These are phyloP conservation scores for Cercospora sesami DNA, from an alignment of 2,329 filamentous ascomycete species.

Conservation along the genomic window DNA sequence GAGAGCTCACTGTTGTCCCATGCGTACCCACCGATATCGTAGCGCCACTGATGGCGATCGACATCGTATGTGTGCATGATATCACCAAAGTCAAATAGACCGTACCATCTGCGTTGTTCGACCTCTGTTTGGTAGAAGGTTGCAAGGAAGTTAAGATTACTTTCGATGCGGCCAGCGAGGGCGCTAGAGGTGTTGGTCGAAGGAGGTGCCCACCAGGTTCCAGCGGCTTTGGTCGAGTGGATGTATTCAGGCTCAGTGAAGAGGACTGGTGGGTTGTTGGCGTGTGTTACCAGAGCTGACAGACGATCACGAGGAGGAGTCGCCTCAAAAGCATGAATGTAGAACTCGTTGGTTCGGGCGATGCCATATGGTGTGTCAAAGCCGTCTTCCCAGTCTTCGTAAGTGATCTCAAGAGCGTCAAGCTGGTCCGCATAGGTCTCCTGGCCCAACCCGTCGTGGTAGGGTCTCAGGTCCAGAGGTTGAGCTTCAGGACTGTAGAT, in stretches of 20 bases:
- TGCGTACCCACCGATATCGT: slow-evolving; percentile 63
- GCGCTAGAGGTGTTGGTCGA: slow-evolving; percentile 31
- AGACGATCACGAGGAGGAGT: slow-evolving; percentile 55
- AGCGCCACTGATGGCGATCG: slow-evolving; percentile 62
- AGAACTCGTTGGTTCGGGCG: slow-evolving; percentile 58
- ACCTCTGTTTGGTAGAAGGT: slow-evolving; percentile 59
- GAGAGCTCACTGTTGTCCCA: slow-evolving; percentile 67
- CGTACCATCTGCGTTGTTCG: slow-evolving; percentile 61
- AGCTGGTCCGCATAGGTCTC: slow-evolving; percentile 59
- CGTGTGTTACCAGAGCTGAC: slow-evolving; percentile 46
- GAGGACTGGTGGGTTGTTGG: slow-evolving; percentile 56
- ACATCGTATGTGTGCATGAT: slow-evolving; percentile 63
- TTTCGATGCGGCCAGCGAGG: slow-evolving; percentile 49
- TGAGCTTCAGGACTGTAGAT: slow-evolving; percentile 59
- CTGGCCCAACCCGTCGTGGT: slow-evolving; percentile 59
- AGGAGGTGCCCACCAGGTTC: slow-evolving; percentile 56
- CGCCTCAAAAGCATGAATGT: slow-evolving; percentile 52
- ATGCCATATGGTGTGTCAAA: slow-evolving; percentile 61
- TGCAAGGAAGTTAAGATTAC: slow-evolving; percentile 57
- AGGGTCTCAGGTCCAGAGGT: slow-evolving; percentile 59
- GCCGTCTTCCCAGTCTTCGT: slow-evolving; percentile 61
- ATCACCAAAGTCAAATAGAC: slow-evolving; percentile 63
- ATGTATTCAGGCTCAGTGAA: slow-evolving; percentile 53
- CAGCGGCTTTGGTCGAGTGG: slow-evolving; percentile 54
- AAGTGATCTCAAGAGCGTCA: slow-evolving; percentile 62